Evolutionary conservation across 495 filamentous ascomycete genomes (phyloP), one percentile per base, ranked within the genome.

Genomic region (Hypoxylon perforatum): DNA sequence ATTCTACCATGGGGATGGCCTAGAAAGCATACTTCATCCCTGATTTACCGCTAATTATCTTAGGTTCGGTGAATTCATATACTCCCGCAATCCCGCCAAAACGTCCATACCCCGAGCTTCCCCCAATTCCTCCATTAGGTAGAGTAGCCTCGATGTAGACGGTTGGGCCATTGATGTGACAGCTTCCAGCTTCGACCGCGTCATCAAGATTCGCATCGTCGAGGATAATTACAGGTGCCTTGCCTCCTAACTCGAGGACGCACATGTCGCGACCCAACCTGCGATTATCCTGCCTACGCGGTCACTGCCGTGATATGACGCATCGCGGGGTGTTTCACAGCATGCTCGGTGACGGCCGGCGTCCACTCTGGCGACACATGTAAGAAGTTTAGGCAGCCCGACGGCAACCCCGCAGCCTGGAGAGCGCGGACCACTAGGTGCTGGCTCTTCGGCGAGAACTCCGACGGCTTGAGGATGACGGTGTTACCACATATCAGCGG

Each of bases 401-500:
- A 53, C 1, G 84, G 82, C 8, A 86, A 80, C 21, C 91, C 91
- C 6, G 91, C 91, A 61, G 89, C 82, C 0, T 81, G 81, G 68
- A 92, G 83, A 61, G 88, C 71, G 33, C 82, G 78, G 8, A 88
- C 87, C 19, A 94, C 82, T 44, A 85, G 84, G 78, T 85, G 87
- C 78, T 90, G 91, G 59, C 82, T 87, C 57, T 86, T 86, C 3
- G 92, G 91, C 1, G 87, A 88, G 55, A 88, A 80, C 68, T 94
- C 91, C 1, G 88, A 87, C 14, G 89, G 89, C 75, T 94, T 95
- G 9, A 94, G 76, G 15, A 95, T 83, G 21, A 86, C 82, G 1
- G 91, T 92, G 72, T 93, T 93, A n/a, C 92, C 91, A 3, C 86
- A 86, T 14, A 91, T 90, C 30, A 95, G 76, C 3, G 92, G 86